These are phyloP conservation scores for Chenopodium formosanum DNA, from an alignment of 148 eudicot species.

Conservation along the genomic window DNA sequence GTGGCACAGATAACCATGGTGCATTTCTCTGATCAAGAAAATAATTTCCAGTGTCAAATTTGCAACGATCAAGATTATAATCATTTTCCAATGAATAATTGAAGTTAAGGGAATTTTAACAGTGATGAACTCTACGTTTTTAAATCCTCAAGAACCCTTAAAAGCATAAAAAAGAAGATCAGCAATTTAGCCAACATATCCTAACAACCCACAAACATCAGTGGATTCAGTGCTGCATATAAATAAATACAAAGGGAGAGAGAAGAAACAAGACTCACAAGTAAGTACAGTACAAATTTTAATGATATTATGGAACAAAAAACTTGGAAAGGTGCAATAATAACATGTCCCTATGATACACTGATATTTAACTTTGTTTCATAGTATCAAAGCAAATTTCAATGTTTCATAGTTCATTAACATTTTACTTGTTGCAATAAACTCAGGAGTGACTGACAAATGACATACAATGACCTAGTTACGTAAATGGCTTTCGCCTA, in stretches of 20 bases:
- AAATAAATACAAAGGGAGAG: background rate
- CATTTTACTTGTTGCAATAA: background rate
- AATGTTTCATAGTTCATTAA: background rate
- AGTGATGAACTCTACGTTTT: slow-evolving; percentile 2
- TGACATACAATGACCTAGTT: background rate
- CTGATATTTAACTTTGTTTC: background rate
- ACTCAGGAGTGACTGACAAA: background rate
- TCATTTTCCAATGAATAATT: slow-evolving; percentile 10
- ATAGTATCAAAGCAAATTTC: background rate
- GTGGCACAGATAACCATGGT: slow-evolving; percentile 94
- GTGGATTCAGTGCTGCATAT: background rate
- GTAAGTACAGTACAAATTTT: too few relatives aligned
- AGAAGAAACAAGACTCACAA: background rate
- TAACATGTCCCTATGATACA: background rate
- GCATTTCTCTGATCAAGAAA: slow-evolving; percentile 47
- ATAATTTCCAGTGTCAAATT: background rate
- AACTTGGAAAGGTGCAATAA: background rate
- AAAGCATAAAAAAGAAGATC: slow-evolving; percentile 22
- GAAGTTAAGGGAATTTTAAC: background rate
- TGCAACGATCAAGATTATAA: slow-evolving; percentile 6
- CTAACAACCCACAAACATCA: background rate
- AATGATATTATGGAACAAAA: background rate
- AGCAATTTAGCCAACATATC: background rate
- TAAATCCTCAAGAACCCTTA: slow-evolving; percentile 19
- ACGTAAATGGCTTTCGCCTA: background rate